Evolutionary conservation across 2,329 filamentous ascomycete species (phyloP), one percentile per base, ranked within the genome.

Genomic region (Aspergillus transmontanensis): DNA sequence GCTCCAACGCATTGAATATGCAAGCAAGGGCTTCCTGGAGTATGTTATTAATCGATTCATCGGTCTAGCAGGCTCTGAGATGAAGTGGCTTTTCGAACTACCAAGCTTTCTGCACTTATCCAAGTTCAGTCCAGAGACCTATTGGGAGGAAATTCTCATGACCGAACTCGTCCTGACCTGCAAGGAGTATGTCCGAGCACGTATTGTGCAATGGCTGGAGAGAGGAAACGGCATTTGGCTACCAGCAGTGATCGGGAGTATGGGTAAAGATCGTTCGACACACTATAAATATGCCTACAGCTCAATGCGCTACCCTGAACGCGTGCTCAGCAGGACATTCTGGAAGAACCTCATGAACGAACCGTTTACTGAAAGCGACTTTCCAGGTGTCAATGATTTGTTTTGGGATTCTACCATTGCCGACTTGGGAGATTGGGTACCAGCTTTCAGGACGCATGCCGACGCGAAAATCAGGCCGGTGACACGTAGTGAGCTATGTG

Each of bases 1-100:
- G 59, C 77, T 80, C 14, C 87, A 88, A 59, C 76, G 83, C 3
- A 81, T 89, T 2, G 84, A 88, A 66, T 86, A 89, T 70, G 86
- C 87, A 9, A 84, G 84, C 26, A 81, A 82, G 30, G 80, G 79
- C 10, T 79, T 89, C 46, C 73, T 83, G 2, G 83, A 84, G 11
- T 79, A 85, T 9, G 76, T 87, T 19, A 63, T 76, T 12, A 64
- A 69, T 19, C 65, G 72, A 12, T 75, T 79, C 43, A 48, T 75
- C n/a, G 54, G 71, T 21, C 71, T 82, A 11, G 60, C 73, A 0
- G 76, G 74, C 41, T 60, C 61, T 16, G 65, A 75, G 16, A 79
- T 81, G 77, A 39, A 54, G 19, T 83, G 81, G 80, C 65, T 83
- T 21, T 59, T 69, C 6, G 59, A 71, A 2, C 63, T 77, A 5